These are phyloP conservation scores for Voacanga thouarsii DNA, from an alignment of 257 asterid genomes.

Conservation along the genomic window DNA sequence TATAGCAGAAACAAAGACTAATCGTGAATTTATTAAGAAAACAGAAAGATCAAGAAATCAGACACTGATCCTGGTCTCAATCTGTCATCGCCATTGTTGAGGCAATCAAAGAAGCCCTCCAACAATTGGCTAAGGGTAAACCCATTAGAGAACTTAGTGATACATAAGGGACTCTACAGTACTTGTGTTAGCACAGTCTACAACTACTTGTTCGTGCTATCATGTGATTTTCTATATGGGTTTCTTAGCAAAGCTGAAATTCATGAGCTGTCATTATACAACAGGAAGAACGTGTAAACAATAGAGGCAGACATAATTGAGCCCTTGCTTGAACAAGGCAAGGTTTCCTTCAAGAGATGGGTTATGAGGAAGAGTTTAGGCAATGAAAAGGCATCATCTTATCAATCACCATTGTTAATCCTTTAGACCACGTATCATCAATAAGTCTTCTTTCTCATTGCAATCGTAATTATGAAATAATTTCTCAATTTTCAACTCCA, in stretches of 20 bases:
- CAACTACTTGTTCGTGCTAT: not conserved
- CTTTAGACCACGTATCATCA: too few relatives aligned
- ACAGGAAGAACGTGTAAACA: not conserved
- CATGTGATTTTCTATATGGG: not conserved
- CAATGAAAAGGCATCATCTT: not conserved
- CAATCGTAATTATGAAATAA: too few relatives aligned
- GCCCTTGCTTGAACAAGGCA: not conserved
- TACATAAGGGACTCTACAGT: not conserved
- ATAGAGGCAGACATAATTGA: not conserved
- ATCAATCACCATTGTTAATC: too few relatives aligned
- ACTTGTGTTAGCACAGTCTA: not conserved
- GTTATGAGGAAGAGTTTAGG: not conserved
- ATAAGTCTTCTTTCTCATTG: too few relatives aligned
- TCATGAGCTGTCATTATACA: too few relatives aligned
- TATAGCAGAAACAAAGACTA: too few relatives aligned
- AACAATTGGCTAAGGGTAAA: not conserved
- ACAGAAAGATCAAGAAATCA: not conserved
- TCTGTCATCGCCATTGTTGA: not conserved
- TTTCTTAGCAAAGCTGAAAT: not conserved
- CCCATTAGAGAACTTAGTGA: not conserved
- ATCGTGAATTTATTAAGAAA: not conserved
- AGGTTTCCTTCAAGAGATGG: not conserved
- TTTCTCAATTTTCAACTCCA: too few relatives aligned
- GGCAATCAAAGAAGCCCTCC: not conserved
- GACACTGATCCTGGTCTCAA: not conserved